Evolutionary conservation across 192 early-diverging fungal species (phyloP).

Genomic region (Gaertneriomyces sp.): DNA sequence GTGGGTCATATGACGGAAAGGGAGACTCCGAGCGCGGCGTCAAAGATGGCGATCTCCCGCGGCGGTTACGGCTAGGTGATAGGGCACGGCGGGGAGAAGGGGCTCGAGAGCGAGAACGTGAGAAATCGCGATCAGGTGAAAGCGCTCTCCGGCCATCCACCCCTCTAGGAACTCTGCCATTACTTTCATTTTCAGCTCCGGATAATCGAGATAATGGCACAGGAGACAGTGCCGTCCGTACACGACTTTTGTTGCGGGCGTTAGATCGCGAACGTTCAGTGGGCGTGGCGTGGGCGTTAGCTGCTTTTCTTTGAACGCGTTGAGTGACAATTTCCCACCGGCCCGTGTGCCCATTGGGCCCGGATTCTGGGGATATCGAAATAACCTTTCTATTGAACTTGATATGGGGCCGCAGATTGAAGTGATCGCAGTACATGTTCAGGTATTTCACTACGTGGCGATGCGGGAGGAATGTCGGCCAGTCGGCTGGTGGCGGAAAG

Average conservation of each 20-base stretch:
- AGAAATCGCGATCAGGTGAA: neutral
- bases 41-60: no score
- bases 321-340: slow-evolving; percentile 44
- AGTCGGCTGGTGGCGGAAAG: slow-evolving; percentile 56
- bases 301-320: slow-evolving; percentile 15
- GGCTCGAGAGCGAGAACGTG: no score
- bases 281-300: neutral
- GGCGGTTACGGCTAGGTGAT: no score
- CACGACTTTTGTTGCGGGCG: neutral
- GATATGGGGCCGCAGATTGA: slow-evolving; percentile 49
- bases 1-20: slow-evolving; percentile 14
- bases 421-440: slow-evolving; percentile 48
- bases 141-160: slow-evolving; percentile 1
- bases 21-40: neutral
- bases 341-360: slow-evolving; percentile 32
- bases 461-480: slow-evolving; percentile 56
- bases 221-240: no score
- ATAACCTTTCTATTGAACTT: slow-evolving; percentile 52
- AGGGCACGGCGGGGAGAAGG: no score
- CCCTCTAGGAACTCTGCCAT: neutral
- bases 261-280: neutral
- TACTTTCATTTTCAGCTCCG: no score
- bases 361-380: slow-evolving; percentile 39
- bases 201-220: no score
- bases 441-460: slow-evolving; percentile 50